Percentiles rank a stretch among this genome's conserved stretches.
Evolutionary conservation across 2,329 filamentous ascomycete genomes (phyloP).

Genomic region (Ophiostoma fasciatum): DNA sequence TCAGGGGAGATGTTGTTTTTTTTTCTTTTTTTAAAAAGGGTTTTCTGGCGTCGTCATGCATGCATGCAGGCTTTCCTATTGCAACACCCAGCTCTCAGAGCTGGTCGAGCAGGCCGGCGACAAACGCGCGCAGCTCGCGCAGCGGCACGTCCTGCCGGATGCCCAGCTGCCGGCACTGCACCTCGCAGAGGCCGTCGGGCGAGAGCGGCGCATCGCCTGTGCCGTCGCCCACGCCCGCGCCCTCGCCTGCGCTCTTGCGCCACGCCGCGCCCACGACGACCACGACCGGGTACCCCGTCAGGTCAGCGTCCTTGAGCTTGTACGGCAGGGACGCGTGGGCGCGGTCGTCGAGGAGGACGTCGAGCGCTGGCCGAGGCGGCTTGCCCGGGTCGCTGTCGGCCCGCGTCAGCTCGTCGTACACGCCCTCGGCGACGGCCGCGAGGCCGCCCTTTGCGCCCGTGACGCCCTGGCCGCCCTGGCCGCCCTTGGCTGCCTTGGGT

Average conservation of each 20-base stretch:
- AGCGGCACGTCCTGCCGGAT: slow-evolving; percentile 44
- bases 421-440: slow-evolving; percentile 32
- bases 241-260: slow-evolving; percentile 38
- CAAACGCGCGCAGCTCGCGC: slow-evolving; percentile 30
- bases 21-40: background rate
- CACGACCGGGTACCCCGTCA: slow-evolving; percentile 75
- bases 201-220: slow-evolving; percentile 16
- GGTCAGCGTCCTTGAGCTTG: slow-evolving; percentile 82
- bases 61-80: background rate
- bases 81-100: slow-evolving; percentile 23
- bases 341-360: slow-evolving; percentile 69
- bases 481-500: background rate
- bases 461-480: slow-evolving; percentile 1
- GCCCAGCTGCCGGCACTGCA: slow-evolving; percentile 60
- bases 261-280: slow-evolving; percentile 65
- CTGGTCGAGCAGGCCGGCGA: slow-evolving; percentile 31
- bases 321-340: slow-evolving; percentile 48
- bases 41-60: too few species aligned
- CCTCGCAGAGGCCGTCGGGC: slow-evolving; percentile 40
- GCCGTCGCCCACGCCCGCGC: slow-evolving; percentile 38
- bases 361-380: too few species aligned
- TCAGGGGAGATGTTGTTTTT: background rate
- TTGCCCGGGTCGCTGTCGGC: background rate
- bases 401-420: slow-evolving; percentile 49
- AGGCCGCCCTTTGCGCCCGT: slow-evolving; percentile 20